phyloP scores from a whole-genome alignment of 192 early-diverging fungal species.

The Linnemannia hyalina region DNA sequence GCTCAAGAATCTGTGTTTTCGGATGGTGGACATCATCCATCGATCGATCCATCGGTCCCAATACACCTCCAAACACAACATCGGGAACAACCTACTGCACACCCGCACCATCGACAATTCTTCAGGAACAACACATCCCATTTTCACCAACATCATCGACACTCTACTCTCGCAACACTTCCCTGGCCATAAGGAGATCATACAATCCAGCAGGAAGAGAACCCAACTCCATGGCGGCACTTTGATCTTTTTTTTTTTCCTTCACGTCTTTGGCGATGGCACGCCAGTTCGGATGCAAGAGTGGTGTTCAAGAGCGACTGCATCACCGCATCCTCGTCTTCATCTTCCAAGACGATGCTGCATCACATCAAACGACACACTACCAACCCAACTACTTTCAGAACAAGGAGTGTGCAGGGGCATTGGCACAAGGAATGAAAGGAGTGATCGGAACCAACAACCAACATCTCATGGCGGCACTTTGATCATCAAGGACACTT shows the following conservation, averaged over 20 bases:
- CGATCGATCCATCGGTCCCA: slow-evolving; percentile 34
- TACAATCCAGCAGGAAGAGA: background rate
- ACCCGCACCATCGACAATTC: background rate
- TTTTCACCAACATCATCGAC: background rate
- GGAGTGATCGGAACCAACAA: background rate
- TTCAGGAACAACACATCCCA: background rate
- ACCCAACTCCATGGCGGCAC: slow-evolving; percentile 21
- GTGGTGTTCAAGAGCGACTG: background rate
- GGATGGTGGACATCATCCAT: slow-evolving; percentile 13
- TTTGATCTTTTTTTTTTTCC: slow-evolving; percentile 10
- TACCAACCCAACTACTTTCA: background rate
- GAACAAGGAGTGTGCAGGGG: background rate
- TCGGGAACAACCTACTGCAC: background rate
- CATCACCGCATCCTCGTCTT: background rate
- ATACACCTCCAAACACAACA: background rate
- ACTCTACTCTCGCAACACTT: background rate
- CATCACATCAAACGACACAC: background rate
- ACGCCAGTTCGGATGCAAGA: background rate
- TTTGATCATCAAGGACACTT: background rate
- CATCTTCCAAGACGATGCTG: background rate
- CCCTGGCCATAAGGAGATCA: background rate
- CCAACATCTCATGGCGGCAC: background rate
- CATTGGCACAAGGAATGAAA: background rate
- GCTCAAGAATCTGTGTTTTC: background rate
- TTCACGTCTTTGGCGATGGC: background rate